phyloP scores from a whole-genome alignment of 2,329 filamentous ascomycete genomes.

The Raffaelea deltoideospora region DNA sequence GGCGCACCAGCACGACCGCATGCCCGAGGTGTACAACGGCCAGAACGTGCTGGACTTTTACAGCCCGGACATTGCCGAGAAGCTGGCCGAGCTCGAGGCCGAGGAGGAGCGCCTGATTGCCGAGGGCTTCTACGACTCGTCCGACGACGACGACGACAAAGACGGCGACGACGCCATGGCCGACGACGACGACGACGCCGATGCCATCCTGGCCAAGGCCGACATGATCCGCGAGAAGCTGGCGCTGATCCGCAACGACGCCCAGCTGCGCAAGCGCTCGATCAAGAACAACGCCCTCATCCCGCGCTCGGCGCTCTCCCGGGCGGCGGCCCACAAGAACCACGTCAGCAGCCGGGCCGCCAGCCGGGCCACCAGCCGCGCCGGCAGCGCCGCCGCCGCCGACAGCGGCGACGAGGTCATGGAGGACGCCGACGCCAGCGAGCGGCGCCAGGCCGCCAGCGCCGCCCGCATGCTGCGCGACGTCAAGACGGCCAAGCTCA shows the following conservation, averaged over 20 bases:
- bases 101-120: conserved; percentile 88
- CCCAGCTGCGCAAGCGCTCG: conserved; percentile 74
- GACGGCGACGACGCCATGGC: conserved; percentile 72
- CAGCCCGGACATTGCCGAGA: conserved; percentile 90
- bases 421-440: conserved; percentile 28
- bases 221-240: conserved; percentile 93
- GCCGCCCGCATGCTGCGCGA: conserved; percentile 58
- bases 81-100: conserved; percentile 80
- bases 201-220: conserved; percentile 79
- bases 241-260: conserved; percentile 80
- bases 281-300: conserved; percentile 96
- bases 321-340: conserved; percentile 42
- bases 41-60: conserved; percentile 97
- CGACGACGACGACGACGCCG: conserved; percentile 77
- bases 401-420: conserved; percentile 59
- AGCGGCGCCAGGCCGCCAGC: conserved; percentile 24
- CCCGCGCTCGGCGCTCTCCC: conserved; percentile 49
- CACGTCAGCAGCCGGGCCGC: background rate
- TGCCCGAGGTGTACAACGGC: conserved; percentile 86
- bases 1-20: conserved; percentile 92
- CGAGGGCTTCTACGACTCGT: conserved; percentile 94
- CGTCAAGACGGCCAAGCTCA: conserved; percentile 56
- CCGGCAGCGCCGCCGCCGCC: conserved; percentile 24
- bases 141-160: conserved; percentile 44
- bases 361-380: conserved; percentile 12